Base-by-base conservation (phyloP, 768 basidiomycete genomes). In the Xerocomus spinulosus region DNA sequence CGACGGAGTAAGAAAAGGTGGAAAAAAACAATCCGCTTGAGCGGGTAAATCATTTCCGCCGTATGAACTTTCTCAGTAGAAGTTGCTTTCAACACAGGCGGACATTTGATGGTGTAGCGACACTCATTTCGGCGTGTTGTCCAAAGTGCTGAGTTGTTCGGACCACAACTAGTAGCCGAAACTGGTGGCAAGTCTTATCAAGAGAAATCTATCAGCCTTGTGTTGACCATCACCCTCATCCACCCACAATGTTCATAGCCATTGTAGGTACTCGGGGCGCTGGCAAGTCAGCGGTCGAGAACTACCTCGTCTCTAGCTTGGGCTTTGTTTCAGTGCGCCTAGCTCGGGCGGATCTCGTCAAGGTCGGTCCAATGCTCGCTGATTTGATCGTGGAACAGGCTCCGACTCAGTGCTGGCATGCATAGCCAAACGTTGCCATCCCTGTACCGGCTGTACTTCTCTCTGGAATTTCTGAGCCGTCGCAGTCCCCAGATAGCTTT, bases 231-330 rank as follows among this genome's bases (percentile, higher is more conserved):
- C n/a, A n/a, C n/a, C 4, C 10, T 36, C 25, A 14, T 51, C 28
- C 30, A 39, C 24, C 7, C 30, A 24, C 46, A 48, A 87, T 87
- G 85, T 79, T 87, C 64, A 74, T 87, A 55, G 79, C 82, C 23
- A 77, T 87, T 42, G 69, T 84, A 41, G 85, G 85, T 37, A 79
- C 84, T 0, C 74, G 71, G 12, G 75, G 68, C 49, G 76, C 85
- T 20, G 85, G 85, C 8, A 83, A 82, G 58, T 73, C 79, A 10
- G 69, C 70, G 14, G 69, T 89, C 15, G 71, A 79, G 58, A 71
- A 80, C 25, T 87, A 82, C 58, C 74, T 88, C 15, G 68, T 81
- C 25, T 59, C 64, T 4, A 79, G 83, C 23, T 24, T 38, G 53
- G 77, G 76, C 5, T 90, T 88, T 56, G 70, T 66, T 13, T 62